Percentiles rank a stretch among this genome's conserved stretches.
These are phyloP conservation scores for Leishmania braziliensis DNA, from an alignment of 208 protist species.

Conservation along the genomic window DNA sequence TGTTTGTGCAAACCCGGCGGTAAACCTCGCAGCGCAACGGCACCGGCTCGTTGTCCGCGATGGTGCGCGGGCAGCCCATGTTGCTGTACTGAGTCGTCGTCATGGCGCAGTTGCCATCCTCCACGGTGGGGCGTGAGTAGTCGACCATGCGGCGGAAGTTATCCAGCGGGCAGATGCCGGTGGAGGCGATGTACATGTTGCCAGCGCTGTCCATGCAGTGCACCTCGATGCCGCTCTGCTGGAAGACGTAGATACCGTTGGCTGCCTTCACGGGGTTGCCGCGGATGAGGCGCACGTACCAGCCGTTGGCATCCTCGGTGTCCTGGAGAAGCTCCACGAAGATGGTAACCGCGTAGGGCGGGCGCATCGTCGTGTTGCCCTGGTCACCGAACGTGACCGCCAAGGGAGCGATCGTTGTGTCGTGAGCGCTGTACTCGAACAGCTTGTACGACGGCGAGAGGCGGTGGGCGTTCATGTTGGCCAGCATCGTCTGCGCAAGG, in stretches of 20 bases:
- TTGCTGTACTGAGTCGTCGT: conserved; percentile 31
- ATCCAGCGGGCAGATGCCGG: conserved; percentile 49
- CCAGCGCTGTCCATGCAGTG: conserved; percentile 47
- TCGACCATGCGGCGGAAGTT: conserved; percentile 62
- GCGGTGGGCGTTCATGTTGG: conserved; percentile 31
- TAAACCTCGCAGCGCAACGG: conserved; percentile 45
- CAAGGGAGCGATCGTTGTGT: conserved; percentile 49
- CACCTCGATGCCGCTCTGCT: conserved; percentile 32
- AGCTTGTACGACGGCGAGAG: conserved; percentile 38
- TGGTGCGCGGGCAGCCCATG: conserved; percentile 39
- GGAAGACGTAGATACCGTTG: conserved; percentile 41
- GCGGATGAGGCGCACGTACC: conserved; percentile 59
- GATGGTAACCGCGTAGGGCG: conserved; percentile 53
- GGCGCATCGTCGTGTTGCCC: conserved; percentile 32
- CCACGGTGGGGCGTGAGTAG: conserved; percentile 39
- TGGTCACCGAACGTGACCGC: conserved; percentile 58
- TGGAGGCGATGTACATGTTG: conserved; percentile 35
- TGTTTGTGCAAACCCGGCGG: conserved; percentile 44
- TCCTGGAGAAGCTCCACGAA: conserved; percentile 71
- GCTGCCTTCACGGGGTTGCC: conserved; percentile 33
- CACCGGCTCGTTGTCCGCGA: conserved; percentile 19
- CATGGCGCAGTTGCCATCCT: conserved; percentile 38
- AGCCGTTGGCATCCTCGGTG: conserved; percentile 31
- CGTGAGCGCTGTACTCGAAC: conserved; percentile 75
- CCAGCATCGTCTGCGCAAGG: conserved; percentile 33